phyloP scores from a whole-genome alignment of 768 basidiomycete species.

The Rubroboletus satanas region DNA sequence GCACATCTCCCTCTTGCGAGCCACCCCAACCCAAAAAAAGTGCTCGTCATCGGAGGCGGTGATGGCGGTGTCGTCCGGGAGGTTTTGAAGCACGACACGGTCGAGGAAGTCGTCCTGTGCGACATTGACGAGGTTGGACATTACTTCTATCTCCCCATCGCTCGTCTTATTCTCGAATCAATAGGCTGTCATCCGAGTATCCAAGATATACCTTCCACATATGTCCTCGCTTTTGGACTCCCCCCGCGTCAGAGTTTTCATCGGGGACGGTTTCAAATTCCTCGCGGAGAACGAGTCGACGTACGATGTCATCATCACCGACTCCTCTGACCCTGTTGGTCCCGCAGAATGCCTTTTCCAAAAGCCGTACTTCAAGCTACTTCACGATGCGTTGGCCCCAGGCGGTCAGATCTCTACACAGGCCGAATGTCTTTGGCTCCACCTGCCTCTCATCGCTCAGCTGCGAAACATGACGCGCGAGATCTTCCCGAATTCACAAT shows the following conservation, averaged over 20 bases:
- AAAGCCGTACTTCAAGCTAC: slow-evolving; percentile 93
- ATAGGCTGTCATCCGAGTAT: slow-evolving; percentile 91
- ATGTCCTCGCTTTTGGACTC: slow-evolving; percentile 83
- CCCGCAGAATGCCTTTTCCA: slow-evolving; percentile 93
- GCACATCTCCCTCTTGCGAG: slow-evolving; percentile 93
- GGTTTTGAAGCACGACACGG: slow-evolving; percentile 88
- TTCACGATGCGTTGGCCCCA: slow-evolving; percentile 83
- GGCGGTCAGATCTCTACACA: slow-evolving; percentile 95
- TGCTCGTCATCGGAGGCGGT: slow-evolving; percentile 96
- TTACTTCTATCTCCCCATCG: background rate
- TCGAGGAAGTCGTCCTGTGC: slow-evolving; percentile 90
- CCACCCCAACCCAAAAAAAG: slow-evolving; percentile 94
- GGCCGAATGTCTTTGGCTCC: slow-evolving; percentile 93
- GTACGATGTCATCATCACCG: slow-evolving; percentile 98
- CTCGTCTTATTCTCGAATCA: background rate
- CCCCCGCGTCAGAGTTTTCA: slow-evolving; percentile 75
- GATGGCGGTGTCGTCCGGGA: slow-evolving; percentile 98
- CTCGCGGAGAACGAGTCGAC: slow-evolving; percentile 79
- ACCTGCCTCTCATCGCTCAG: slow-evolving; percentile 79
- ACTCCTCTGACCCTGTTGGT: slow-evolving; percentile 97
- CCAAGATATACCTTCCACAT: slow-evolving; percentile 89
- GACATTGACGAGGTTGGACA: slow-evolving; percentile 88
- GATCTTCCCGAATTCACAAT: slow-evolving; percentile 80
- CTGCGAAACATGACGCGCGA: slow-evolving; percentile 63
- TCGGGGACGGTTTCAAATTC: slow-evolving; percentile 98